Percentiles rank a stretch among this genome's conserved stretches.
Conservation (phyloP, 2,329 filamentous ascomycete genomes). For the Drechslerella coelobrocha region DNA sequence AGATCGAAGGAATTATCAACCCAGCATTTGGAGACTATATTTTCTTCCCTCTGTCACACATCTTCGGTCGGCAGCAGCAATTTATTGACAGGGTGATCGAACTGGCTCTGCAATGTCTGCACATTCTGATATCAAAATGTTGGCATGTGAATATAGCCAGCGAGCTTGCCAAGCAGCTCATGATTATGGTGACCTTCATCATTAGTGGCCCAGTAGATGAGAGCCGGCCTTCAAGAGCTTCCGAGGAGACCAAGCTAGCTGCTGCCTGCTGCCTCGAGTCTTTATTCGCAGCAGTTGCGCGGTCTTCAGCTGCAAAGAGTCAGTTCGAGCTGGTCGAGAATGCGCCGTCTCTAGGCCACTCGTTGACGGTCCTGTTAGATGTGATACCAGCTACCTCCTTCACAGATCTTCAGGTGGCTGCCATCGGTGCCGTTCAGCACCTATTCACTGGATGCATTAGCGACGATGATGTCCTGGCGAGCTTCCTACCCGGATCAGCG, state of each 20-base stretch:
- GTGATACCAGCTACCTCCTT: conserved; percentile 68
- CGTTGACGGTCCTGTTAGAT: conserved; percentile 80
- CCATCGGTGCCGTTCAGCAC: conserved; percentile 69
- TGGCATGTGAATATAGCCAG: conserved; percentile 77
- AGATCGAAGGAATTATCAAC: conserved; percentile 68
- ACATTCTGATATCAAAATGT: conserved; percentile 74
- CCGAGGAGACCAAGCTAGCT: conserved; percentile 76
- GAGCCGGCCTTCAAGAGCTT: conserved; percentile 55
- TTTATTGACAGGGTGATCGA: conserved; percentile 78
- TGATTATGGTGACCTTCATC: conserved; percentile 83
- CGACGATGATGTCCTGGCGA: conserved; percentile 77
- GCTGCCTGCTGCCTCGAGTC: conserved; percentile 73
- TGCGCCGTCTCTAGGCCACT: conserved; percentile 80
- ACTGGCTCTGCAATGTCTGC: conserved; percentile 75
- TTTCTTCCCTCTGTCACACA: conserved; percentile 89
- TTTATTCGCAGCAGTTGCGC: conserved; percentile 68
- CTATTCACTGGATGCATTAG: conserved; percentile 68
- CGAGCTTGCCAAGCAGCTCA: conserved; percentile 79
- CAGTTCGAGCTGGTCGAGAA: conserved; percentile 66
- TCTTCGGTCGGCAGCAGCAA: conserved; percentile 77
- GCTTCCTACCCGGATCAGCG: conserved; percentile 84
- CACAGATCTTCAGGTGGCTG: conserved; percentile 74
- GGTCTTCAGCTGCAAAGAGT: conserved; percentile 60
- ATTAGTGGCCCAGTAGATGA: conserved; percentile 73
- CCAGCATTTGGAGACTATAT: conserved; percentile 88